A percentile compares a stretch with the other conserved stretches of the same genome.
Evolutionary conservation across 768 basidiomycete species (phyloP).

Genomic region (Mycena amicta): DNA sequence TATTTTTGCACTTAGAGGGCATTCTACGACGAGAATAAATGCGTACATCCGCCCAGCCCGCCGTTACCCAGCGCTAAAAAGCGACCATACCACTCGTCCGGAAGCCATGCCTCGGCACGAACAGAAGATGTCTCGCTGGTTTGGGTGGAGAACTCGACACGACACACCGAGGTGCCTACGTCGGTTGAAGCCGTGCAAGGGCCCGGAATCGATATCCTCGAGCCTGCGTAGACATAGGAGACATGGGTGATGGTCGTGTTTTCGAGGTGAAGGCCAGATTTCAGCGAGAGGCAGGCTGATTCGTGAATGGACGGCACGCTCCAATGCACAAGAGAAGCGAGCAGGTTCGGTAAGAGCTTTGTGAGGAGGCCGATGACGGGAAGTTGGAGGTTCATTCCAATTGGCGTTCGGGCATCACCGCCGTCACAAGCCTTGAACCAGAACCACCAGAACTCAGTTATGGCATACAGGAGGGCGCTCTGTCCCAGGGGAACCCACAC

Average conservation of each 20-base stretch:
- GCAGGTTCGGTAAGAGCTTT: background rate
- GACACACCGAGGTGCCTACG: conserved; percentile 2
- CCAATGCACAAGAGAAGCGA: background rate
- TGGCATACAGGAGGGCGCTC: too few relatives aligned
- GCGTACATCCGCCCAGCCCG: conserved; percentile 21
- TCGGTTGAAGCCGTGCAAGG: background rate
- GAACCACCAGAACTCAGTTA: too few relatives aligned
- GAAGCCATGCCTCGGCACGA: conserved; percentile 17
- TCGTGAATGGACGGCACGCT: background rate
- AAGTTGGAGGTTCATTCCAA: background rate
- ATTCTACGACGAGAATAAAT: too few relatives aligned
- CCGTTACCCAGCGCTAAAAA: conserved; percentile 18
- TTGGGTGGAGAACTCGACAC: conserved; percentile 10
- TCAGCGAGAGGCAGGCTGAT: conserved; percentile 7
- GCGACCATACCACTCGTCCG: conserved; percentile 21
- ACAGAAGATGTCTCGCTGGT: conserved; percentile 10
- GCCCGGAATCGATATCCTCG: conserved; percentile 2
- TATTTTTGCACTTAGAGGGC: too few relatives aligned
- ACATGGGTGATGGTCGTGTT: conserved; percentile 12
- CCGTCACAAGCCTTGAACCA: too few relatives aligned
- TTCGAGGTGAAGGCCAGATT: conserved; percentile 9
- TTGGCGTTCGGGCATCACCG: too few relatives aligned
- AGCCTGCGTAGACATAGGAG: conserved; percentile 10
- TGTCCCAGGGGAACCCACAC: too few relatives aligned
- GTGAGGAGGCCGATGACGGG: background rate